Evolutionary conservation across 192 early-diverging fungal species (phyloP).

Genomic region (Coemansia reversa): DNA sequence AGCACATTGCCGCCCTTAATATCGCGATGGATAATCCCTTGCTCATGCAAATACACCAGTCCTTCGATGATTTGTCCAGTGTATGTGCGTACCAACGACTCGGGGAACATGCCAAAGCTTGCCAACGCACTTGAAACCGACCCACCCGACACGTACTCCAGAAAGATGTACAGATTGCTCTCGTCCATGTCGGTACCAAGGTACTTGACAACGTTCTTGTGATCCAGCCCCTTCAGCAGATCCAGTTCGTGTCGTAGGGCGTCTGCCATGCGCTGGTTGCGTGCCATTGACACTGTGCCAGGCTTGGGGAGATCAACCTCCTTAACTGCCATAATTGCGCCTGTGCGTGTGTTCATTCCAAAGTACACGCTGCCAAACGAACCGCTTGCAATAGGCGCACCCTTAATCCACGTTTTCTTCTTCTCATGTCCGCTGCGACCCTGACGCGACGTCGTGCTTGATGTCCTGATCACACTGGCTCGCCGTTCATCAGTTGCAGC

Average conservation of each 20-base stretch:
- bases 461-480: constrained; percentile 22
- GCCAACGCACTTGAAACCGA: constrained; percentile 84
- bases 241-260: constrained; percentile 87
- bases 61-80: constrained; percentile 91
- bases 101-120: constrained; percentile 86
- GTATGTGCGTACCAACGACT: constrained; percentile 77
- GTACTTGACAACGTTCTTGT: constrained; percentile 96
- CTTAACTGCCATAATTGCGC: constrained; percentile 96
- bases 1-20: constrained; percentile 96
- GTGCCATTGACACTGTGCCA: constrained; percentile 65
- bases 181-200: constrained; percentile 82
- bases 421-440: constrained; percentile 10
- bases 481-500: constrained; percentile 16
- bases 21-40: constrained; percentile 95
- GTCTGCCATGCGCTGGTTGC: constrained; percentile 79
- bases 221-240: constrained; percentile 85
- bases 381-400: constrained; percentile 90
- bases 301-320: constrained; percentile 82
- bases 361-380: constrained; percentile 94
- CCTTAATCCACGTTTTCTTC: constrained; percentile 76
- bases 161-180: constrained; percentile 81
- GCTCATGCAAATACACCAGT: constrained; percentile 89
- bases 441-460: constrained; percentile 20
- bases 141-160: constrained; percentile 98
- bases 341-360: constrained; percentile 83